Base-by-base conservation (phyloP, 2,329 filamentous ascomycete genomes). In the Calonectria ilicicola region DNA sequence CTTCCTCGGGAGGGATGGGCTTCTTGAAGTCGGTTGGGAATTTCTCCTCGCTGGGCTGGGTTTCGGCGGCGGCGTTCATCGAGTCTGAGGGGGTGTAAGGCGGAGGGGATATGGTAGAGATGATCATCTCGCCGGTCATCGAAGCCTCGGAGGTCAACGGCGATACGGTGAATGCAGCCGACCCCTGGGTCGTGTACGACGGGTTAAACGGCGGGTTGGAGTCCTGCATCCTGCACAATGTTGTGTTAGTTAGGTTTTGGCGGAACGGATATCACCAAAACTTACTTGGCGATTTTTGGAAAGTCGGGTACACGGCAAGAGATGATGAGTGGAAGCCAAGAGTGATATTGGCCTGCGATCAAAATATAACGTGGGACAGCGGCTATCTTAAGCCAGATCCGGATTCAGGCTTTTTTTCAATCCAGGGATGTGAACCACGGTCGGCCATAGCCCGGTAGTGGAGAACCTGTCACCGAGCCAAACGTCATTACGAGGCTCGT, bases 11-110 rank as follows among this genome's bases (percentile, higher is more conserved):
- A 19, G 15, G 8, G 2, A 51, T 35, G n/a, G 44, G 42, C 32
- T 23, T 26, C 29, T 70, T 44, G 7, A 23, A 38, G 26, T 29
- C 44, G n/a, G 53, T 27, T 2, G 44, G 42, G 38, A 14, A 35
- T 15, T 66, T 66, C 17, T 70, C 53, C 10, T 63, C 68, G 42
- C 8, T 10, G 12, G n/a, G 32, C 19, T 51, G 35, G 51, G 38
- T 26, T 3, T 29, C 7, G 14, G n/a, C 2, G 10, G 21, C 7
- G 14, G n/a, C 2, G 10, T 38, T 23, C 32, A 51, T 26, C 12
- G 14, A 9, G 14, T 70, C 63, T 9, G 53, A 51, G 8, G 63
- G 68, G 5, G 63, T 66, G 26, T 70, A 70, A 7, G 68, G 68
- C 5, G 68, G 68, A 21, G 68, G 68, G 27, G 68, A 70, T 19